These are phyloP conservation scores for Hygrophorus russula DNA, from an alignment of 768 basidiomycete species.

Conservation along the genomic window DNA sequence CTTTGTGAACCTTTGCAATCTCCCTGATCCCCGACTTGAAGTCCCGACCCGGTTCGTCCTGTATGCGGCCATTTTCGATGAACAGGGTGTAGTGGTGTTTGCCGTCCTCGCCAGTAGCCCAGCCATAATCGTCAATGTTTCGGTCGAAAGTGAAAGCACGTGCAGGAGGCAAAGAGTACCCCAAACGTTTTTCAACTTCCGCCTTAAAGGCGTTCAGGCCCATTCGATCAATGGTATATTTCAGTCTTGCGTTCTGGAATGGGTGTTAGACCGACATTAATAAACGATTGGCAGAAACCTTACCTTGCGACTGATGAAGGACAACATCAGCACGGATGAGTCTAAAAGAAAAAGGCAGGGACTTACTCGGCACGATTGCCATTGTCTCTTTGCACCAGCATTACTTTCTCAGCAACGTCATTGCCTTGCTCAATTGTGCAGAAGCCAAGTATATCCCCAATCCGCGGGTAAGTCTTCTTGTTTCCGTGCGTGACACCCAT, in stretches of 20 bases:
- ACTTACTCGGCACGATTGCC: slow-evolving; percentile 91
- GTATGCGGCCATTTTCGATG: slow-evolving; percentile 96
- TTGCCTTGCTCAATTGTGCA: slow-evolving; percentile 80
- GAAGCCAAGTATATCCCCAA: slow-evolving; percentile 85
- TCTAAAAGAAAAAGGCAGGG: background rate
- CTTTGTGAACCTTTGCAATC: slow-evolving; percentile 92
- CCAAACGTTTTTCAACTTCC: slow-evolving; percentile 84
- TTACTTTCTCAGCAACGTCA: slow-evolving; percentile 82
- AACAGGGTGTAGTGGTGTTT: slow-evolving; percentile 87
- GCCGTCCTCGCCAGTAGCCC: slow-evolving; percentile 81
- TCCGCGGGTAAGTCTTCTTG: slow-evolving; percentile 96
- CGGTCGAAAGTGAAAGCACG: slow-evolving; percentile 73
- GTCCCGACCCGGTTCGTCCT: slow-evolving; percentile 80
- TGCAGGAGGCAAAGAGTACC: slow-evolving; percentile 62
- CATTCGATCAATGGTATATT: slow-evolving; percentile 97
- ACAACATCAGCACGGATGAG: background rate
- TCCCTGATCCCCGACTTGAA: slow-evolving; percentile 91
- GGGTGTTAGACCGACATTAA: slow-evolving; percentile 7
- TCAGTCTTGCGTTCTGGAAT: slow-evolving; percentile 71
- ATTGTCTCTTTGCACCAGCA: slow-evolving; percentile 90
- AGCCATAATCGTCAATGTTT: slow-evolving; percentile 92
- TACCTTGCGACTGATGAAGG: slow-evolving; percentile 41
- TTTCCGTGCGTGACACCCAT: slow-evolving; percentile 99
- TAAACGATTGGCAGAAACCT: slow-evolving; percentile 1
- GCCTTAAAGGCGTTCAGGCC: slow-evolving; percentile 78